phyloP scores from a whole-genome alignment of 164 flowering plant genomes.

The Vitis labrusca region DNA sequence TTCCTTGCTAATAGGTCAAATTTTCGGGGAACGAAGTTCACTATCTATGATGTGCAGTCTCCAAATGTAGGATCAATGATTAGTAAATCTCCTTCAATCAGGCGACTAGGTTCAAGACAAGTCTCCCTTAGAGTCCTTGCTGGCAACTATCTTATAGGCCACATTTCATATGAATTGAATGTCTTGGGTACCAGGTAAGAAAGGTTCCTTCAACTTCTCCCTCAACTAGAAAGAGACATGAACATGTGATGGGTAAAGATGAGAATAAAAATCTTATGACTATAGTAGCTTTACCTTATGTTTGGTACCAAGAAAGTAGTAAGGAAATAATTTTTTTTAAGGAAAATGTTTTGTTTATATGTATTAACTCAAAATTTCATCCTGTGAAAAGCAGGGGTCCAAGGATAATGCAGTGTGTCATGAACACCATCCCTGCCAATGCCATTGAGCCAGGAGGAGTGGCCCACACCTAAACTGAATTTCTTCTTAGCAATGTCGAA shows the following conservation, averaged over 20 bases:
- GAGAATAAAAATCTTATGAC: too few species aligned
- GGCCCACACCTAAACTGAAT: conserved; percentile 62
- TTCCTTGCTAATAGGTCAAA: conserved; percentile 50
- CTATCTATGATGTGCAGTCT: conserved; percentile 63
- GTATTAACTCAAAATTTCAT: not conserved
- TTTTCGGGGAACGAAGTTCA: conserved; percentile 71
- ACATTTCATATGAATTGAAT: conserved; percentile 74
- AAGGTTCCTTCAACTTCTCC: not conserved
- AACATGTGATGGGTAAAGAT: too few species aligned
- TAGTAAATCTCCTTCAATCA: conserved; percentile 47
- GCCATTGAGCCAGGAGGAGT: conserved; percentile 59
- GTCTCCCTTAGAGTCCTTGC: conserved; percentile 68
- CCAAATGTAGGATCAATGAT: conserved; percentile 42
- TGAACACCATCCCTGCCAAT: conserved; percentile 71
- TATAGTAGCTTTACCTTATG: not conserved
- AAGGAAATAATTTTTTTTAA: too few species aligned
- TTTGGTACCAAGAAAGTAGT: too few species aligned
- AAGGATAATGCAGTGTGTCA: conserved; percentile 76
- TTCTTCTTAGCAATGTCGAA: conserved; percentile 35
- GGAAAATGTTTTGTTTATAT: too few species aligned
- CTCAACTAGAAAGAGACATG: too few species aligned
- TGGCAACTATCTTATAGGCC: conserved; percentile 69
- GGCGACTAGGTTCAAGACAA: conserved; percentile 47
- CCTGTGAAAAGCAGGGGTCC: conserved; percentile 50
- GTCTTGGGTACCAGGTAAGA: conserved; percentile 72